phyloP scores from a whole-genome alignment of 495 filamentous ascomycete genomes.

The Talaromyces stipitatus region DNA sequence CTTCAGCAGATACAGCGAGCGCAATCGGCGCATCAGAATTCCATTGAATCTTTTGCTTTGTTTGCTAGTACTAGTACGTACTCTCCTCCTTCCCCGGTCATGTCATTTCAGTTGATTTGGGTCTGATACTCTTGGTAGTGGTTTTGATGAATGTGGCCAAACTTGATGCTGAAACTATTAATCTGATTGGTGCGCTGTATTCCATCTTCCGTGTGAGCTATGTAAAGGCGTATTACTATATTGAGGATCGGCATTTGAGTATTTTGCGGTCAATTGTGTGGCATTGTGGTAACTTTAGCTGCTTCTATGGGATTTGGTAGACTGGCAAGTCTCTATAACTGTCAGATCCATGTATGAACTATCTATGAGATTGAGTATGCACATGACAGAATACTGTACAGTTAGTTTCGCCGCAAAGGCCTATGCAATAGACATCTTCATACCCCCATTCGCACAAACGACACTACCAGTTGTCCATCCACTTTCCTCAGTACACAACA shows the following conservation, averaged over 20 bases:
- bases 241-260: slow-evolving; percentile 39
- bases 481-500: slow-evolving; percentile 61
- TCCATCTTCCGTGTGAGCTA: slow-evolving; percentile 33
- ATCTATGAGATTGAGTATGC: too few species aligned
- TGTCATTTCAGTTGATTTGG: neutral
- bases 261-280: too few species aligned
- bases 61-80: slow-evolving; percentile 34
- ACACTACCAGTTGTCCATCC: slow-evolving; percentile 70
- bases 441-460: slow-evolving; percentile 66
- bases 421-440: slow-evolving; percentile 24
- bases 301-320: slow-evolving; percentile 22
- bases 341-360: neutral
- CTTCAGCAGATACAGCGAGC: slow-evolving; percentile 38
- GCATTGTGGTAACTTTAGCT: slow-evolving; percentile 39
- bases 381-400: too few species aligned
- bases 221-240: slow-evolving; percentile 29
- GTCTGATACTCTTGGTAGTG: slow-evolving; percentile 11
- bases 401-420: neutral
- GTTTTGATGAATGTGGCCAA: slow-evolving; percentile 24
- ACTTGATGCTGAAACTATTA: slow-evolving; percentile 30
- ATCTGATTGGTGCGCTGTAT: slow-evolving; percentile 36
- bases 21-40: slow-evolving; percentile 41
- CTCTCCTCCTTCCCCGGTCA: neutral
- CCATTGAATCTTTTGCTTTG: slow-evolving; percentile 39
- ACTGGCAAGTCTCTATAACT: slow-evolving; percentile 20